Evolutionary conservation across 768 basidiomycete species (phyloP).

Genomic region (Astraeus odoratus): DNA sequence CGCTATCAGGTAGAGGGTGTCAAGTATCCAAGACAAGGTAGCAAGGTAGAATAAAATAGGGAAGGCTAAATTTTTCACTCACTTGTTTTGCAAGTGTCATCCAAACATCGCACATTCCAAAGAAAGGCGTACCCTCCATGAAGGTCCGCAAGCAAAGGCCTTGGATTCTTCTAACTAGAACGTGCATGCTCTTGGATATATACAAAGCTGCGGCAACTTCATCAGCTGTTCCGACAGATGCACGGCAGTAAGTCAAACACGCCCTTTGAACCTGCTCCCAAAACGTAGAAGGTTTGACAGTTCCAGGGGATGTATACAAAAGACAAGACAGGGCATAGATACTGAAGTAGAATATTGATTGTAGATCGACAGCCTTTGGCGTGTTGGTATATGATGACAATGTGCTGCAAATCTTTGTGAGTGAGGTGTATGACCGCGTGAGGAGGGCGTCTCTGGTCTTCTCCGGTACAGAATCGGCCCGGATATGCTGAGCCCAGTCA

Average conservation of each 20-base stretch:
- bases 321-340: constrained; percentile 40
- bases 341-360: constrained; percentile 32
- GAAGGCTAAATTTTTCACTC: constrained; percentile 9
- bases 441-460: constrained; percentile 54
- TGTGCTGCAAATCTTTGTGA: constrained; percentile 30
- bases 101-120: constrained; percentile 68
- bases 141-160: constrained; percentile 33
- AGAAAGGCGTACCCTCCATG: constrained; percentile 45
- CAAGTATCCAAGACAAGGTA: neutral
- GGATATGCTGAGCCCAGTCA: constrained; percentile 44
- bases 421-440: constrained; percentile 50
- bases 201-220: constrained; percentile 16
- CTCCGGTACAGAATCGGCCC: constrained; percentile 30
- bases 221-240: constrained; percentile 18
- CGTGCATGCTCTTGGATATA: constrained; percentile 39
- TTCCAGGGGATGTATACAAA: constrained; percentile 43
- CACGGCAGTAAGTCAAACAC: constrained; percentile 28
- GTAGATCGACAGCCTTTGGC: constrained; percentile 3
- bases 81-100: constrained; percentile 61
- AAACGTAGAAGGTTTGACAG: constrained; percentile 44
- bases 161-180: constrained; percentile 37
- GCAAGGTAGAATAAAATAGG: neutral
- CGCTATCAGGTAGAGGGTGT: no score
- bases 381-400: constrained; percentile 26
- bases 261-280: constrained; percentile 64